Base-by-base conservation (phyloP, 2,329 filamentous ascomycete genomes). In the Monosporascus cannonballus region DNA sequence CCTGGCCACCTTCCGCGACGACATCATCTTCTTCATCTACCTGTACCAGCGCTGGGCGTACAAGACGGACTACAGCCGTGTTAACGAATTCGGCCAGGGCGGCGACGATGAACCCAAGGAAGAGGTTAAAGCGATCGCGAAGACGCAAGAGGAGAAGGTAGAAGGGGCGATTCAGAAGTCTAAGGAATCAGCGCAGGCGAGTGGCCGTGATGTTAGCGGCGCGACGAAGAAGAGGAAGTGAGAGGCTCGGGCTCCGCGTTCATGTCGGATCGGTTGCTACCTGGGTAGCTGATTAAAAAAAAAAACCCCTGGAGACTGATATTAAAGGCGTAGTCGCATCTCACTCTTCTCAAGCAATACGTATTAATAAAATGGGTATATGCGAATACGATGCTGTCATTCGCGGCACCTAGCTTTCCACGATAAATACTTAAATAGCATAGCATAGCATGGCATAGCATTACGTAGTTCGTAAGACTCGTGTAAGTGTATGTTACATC, bases 21-120 rank as follows among this genome's bases (percentile, higher is more conserved):
- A 99, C 66, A 79, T 99, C 59, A 97, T 99, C 67, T 99, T 99
- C 79, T 99, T 99, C 69, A 80, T 99, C 54, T 99, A 96, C 74
- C 63, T 99, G 4, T 99, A 99, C 73, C 94, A 99, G 75, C 83
- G 86, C 56, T 99, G 85, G 81, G 87, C 87, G 51, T 99, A 99
- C 77, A 90, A 87, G 73, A 79, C 94, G 56, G 94, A 99, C 71
- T 94, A 93, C 73, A 86, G 81, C 11, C 84, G 94, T 57, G 88
- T 99, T 67, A 99, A 99, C 70, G 94, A 99, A 72, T 99, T 97
- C 67, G 94, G 94, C 8, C 94, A 97, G 76, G 94, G 93, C 37
- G 94, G 94, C n/a, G 93, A 95, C n/a, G 88, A 90, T 25, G 89
- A 91, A 22, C 81, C 83, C 37, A 78, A 78, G 47, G 78, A 80